Percentiles rank a stretch among this genome's conserved stretches.
phyloP scores from a whole-genome alignment of 1,139 yeast species.

The Debaryomyces coudertii region DNA sequence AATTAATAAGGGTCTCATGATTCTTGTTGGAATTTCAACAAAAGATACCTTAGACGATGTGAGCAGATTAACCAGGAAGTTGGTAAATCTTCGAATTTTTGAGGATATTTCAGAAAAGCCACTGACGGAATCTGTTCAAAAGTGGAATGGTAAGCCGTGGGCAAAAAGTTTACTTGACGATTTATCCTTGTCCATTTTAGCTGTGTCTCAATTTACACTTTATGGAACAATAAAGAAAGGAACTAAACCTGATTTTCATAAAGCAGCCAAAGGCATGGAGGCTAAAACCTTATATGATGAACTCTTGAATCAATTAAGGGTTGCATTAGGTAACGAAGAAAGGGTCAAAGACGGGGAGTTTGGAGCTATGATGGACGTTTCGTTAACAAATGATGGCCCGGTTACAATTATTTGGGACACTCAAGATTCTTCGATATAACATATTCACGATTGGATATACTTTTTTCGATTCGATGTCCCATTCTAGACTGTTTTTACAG shows the following conservation, averaged over 20 bases:
- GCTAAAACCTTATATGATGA: constrained; percentile 70
- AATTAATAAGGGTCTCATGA: constrained; percentile 73
- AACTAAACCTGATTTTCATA: constrained; percentile 90
- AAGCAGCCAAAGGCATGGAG: constrained; percentile 79
- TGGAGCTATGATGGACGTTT: constrained; percentile 98
- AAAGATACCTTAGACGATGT: constrained; percentile 79
- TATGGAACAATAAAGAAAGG: constrained; percentile 86
- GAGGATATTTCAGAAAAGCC: constrained; percentile 53
- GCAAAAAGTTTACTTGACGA: constrained; percentile 39
- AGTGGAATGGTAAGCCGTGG: constrained; percentile 67
- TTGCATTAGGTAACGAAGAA: constrained; percentile 59
- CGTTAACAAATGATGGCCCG: constrained; percentile 82
- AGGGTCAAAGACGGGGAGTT: constrained; percentile 84
- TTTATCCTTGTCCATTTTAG: constrained; percentile 37
- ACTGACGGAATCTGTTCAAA: constrained; percentile 31
- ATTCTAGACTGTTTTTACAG: background rate
- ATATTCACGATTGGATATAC: no score
- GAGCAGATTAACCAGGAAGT: constrained; percentile 64
- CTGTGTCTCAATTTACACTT: constrained; percentile 87
- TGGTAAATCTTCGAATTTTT: constrained; percentile 67
- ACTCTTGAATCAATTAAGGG: constrained; percentile 53
- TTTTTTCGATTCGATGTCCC: background rate
- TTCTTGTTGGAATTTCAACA: constrained; percentile 81
- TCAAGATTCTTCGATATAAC: constrained; percentile 27
- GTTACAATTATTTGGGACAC: constrained; percentile 77